Percentiles rank a stretch among this genome's conserved stretches.
Conservation (phyloP, 768 basidiomycete species). For the Suillus plorans region DNA sequence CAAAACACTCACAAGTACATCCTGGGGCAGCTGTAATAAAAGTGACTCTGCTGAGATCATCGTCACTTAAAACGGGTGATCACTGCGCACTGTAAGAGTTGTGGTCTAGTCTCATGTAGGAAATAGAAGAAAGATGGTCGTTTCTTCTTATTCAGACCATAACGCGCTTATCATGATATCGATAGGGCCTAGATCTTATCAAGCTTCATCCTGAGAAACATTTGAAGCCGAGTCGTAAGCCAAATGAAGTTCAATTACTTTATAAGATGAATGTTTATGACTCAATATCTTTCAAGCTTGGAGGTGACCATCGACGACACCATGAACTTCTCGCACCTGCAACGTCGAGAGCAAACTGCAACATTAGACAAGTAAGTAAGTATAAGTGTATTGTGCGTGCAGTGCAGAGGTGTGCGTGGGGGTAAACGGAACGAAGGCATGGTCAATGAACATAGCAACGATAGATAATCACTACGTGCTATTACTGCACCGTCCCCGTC, state of each 20-base stretch:
- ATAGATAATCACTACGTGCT: conserved; percentile 2
- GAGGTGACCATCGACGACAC: background rate
- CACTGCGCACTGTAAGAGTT: background rate
- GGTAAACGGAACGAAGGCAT: conserved; percentile 4
- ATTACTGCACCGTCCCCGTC: background rate
- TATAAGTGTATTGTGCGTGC: conserved; percentile 8
- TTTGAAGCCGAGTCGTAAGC: background rate
- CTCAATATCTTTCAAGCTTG: background rate
- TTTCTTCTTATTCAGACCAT: background rate
- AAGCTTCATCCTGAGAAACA: background rate
- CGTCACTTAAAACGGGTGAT: background rate
- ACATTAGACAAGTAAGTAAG: conserved; percentile 7
- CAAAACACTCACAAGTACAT: background rate
- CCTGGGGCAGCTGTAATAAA: background rate
- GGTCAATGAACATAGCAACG: background rate
- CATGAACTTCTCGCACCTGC: background rate
- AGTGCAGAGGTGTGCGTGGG: conserved; percentile 3
- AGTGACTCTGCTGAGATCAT: background rate
- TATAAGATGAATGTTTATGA: background rate
- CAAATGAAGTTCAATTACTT: background rate
- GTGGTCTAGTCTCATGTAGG: background rate
- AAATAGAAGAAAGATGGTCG: background rate
- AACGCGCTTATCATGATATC: background rate
- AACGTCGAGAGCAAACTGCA: background rate
- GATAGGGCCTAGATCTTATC: background rate